A percentile compares a stretch with the other conserved stretches of the same genome.
These are phyloP conservation scores for Flueggea neowawraea DNA, from an alignment of 441 rosid genomes.

Conservation along the genomic window DNA sequence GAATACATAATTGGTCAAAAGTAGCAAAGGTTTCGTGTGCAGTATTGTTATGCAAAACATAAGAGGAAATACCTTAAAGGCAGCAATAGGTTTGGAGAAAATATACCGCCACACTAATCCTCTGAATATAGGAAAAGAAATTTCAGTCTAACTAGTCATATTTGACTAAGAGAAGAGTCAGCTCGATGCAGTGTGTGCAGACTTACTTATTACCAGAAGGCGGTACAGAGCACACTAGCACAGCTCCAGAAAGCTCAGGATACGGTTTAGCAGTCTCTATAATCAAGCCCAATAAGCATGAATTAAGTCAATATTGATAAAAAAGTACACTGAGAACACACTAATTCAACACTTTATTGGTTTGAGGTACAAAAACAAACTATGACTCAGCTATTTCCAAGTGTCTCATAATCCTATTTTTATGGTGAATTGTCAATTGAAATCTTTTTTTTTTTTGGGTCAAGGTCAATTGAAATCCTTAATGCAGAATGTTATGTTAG, in stretches of 20 bases:
- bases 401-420: too few relatives aligned
- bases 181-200: conserved; percentile 1
- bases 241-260: conserved; percentile 70
- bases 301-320: neutral
- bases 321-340: neutral
- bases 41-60: conserved; percentile 5
- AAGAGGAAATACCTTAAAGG: conserved; percentile 64
- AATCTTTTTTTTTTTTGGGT: too few relatives aligned
- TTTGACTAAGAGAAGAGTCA: conserved; percentile 1
- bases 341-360: neutral
- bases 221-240: conserved; percentile 83
- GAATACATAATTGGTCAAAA: too few relatives aligned
- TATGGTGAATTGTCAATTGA: too few relatives aligned
- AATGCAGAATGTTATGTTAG: too few relatives aligned
- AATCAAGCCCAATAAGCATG: conserved; percentile 14
- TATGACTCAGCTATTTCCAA: too few relatives aligned
- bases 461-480: too few relatives aligned
- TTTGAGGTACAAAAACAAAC: too few relatives aligned
- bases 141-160: conserved; percentile 1
- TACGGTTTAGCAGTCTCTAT: conserved; percentile 34
- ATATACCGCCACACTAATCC: conserved; percentile 88
- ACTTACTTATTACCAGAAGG: conserved; percentile 87
- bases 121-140: conserved; percentile 34
- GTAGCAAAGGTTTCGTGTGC: neutral
- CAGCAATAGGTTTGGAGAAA: conserved; percentile 80